These are phyloP conservation scores for Cladophialophora chaetospira DNA, from an alignment of 2,329 filamentous ascomycete species.

Conservation along the genomic window DNA sequence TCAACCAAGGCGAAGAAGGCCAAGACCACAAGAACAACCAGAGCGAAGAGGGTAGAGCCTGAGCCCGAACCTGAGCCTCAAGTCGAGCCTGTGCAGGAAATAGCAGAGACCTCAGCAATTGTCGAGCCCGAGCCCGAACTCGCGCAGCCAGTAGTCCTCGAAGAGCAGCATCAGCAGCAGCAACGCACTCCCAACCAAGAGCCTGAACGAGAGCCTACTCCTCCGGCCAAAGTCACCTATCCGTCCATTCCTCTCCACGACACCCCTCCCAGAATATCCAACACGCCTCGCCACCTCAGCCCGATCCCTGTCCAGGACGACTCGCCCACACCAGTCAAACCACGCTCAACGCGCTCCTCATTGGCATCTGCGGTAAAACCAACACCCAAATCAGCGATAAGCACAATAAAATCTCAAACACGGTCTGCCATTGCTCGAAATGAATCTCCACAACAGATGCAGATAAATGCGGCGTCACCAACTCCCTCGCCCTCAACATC, in stretches of 20 bases:
- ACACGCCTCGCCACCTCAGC: conserved; percentile 14
- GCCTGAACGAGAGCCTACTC: conserved; percentile 7
- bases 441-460: too few species aligned
- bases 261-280: conserved; percentile 15
- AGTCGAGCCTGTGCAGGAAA: conserved; percentile 7
- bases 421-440: not conserved
- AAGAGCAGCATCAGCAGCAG: conserved; percentile 47
- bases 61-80: conserved; percentile 29
- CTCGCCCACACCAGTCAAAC: conserved; percentile 22
- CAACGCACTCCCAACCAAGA: conserved; percentile 4
- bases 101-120: conserved; percentile 1
- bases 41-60: conserved; percentile 29
- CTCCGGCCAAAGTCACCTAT: conserved; percentile 17
- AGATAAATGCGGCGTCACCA: conserved; percentile 9
- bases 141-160: not conserved
- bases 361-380: not conserved
- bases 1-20: conserved; percentile 40
- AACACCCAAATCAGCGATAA: conserved; percentile 5
- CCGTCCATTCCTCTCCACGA: conserved; percentile 13
- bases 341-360: conserved; percentile 4
- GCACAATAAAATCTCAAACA: not conserved
- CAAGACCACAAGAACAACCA: conserved; percentile 31
- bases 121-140: not conserved
- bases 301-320: conserved; percentile 18
- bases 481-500: conserved; percentile 38